phyloP scores from a whole-genome alignment of 352 stramenopile species.

The Phytophthora syringae region DNA sequence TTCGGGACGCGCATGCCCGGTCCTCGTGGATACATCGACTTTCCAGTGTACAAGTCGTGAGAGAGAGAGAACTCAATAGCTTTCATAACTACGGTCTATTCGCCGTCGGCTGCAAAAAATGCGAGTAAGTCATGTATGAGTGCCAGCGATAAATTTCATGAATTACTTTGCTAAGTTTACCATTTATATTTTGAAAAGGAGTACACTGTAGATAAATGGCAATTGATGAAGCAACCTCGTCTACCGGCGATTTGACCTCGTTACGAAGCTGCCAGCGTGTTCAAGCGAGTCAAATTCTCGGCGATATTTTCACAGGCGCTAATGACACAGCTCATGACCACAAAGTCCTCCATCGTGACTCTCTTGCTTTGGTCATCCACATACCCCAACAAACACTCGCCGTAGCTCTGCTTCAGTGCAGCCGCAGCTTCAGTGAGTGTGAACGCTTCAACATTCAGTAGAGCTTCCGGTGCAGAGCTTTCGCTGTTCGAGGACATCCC shows the following conservation, averaged over 20 bases:
- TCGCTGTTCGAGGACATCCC: conserved; percentile 38
- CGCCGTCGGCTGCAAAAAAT: too few species aligned
- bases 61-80: too few species aligned
- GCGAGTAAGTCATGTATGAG: too few species aligned
- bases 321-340: conserved; percentile 78
- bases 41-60: too few species aligned
- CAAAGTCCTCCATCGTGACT: conserved; percentile 71
- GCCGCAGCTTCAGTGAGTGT: conserved; percentile 57
- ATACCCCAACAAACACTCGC: conserved; percentile 52
- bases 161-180: too few species aligned
- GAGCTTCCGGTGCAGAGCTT: conserved; percentile 42
- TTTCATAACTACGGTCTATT: background rate
- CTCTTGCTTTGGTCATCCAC: conserved; percentile 37
- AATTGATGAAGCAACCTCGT: too few species aligned
- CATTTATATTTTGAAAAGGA: too few species aligned
- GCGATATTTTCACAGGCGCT: conserved; percentile 65
- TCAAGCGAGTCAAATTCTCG: conserved; percentile 59
- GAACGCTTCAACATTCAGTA: conserved; percentile 69
- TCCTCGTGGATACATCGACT: conserved; percentile 28
- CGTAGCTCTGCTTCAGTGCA: conserved; percentile 59
- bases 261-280: conserved; percentile 64
- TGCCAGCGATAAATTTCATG: too few species aligned
- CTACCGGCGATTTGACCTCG: too few species aligned
- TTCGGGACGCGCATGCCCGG: conserved; percentile 31
- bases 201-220: too few species aligned